Evolutionary conservation across 2,329 filamentous ascomycete genomes (phyloP).

Genomic region (Dothideomycetes sp.): DNA sequence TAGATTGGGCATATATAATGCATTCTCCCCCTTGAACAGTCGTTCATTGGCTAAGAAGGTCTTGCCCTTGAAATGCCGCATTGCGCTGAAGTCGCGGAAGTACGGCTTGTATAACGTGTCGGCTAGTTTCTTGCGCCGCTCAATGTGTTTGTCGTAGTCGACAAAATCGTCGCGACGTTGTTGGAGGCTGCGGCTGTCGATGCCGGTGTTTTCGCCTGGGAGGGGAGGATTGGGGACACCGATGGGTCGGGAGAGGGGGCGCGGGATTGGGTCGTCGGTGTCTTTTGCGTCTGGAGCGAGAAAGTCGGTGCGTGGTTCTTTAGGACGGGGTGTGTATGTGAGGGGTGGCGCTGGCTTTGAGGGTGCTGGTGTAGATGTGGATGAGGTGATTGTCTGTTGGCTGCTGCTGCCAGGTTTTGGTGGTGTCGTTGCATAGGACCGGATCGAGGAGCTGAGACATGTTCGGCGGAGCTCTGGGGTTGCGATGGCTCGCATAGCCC

Average conservation of each 20-base stretch:
- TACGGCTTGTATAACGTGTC: conserved; percentile 75
- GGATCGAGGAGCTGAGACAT: conserved; percentile 6
- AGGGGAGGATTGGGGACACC: conserved; percentile 65
- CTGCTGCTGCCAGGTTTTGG: conserved; percentile 2
- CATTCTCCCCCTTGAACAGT: conserved; percentile 71
- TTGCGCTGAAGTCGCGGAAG: conserved; percentile 89
- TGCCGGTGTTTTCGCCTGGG: conserved; percentile 70
- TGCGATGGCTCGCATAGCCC: conserved; percentile 17
- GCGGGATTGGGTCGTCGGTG: conserved; percentile 36
- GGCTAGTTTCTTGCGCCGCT: conserved; percentile 63
- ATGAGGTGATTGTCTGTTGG: not conserved
- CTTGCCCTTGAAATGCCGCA: conserved; percentile 75
- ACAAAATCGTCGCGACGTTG: conserved; percentile 71
- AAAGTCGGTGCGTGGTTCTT: conserved; percentile 12
- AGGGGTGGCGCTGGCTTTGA: conserved; percentile 10
- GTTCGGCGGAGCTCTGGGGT: conserved; percentile 9
- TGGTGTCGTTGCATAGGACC: conserved; percentile 9
- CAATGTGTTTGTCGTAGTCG: conserved; percentile 74
- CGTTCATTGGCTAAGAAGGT: conserved; percentile 76
- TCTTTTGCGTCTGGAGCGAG: conserved; percentile 11
- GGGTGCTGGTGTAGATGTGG: conserved; percentile 5
- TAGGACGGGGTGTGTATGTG: conserved; percentile 13
- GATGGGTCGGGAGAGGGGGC: conserved; percentile 59
- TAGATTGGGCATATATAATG: conserved; percentile 91
- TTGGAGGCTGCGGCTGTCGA: conserved; percentile 54